These are phyloP conservation scores for Zymoseptoria brevis DNA, from an alignment of 2,329 filamentous ascomycete species.

Conservation along the genomic window DNA sequence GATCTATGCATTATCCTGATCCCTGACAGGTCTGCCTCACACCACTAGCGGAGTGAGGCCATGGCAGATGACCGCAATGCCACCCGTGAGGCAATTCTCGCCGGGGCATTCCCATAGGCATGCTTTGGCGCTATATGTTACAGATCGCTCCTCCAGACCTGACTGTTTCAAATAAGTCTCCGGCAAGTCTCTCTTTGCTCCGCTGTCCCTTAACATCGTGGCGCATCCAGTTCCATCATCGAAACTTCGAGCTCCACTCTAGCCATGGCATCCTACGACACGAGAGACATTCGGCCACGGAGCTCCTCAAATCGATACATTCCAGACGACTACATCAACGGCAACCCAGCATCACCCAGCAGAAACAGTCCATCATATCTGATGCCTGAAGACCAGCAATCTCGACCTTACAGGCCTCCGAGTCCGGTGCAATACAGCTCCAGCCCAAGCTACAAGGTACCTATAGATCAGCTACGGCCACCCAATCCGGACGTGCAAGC, in stretches of 20 bases:
- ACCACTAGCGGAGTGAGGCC: not conserved
- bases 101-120: not conserved
- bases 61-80: not conserved
- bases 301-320: constrained; percentile 1
- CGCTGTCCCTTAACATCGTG: not conserved
- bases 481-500: not conserved
- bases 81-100: not conserved
- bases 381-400: not conserved
- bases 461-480: not conserved
- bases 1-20: not conserved
- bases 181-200: not conserved
- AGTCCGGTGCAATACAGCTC: constrained; percentile 6
- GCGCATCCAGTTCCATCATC: not conserved
- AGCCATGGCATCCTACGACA: not conserved
- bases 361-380: not conserved
- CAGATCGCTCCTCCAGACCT: not conserved
- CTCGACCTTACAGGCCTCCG: constrained; percentile 2
- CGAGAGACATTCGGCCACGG: not conserved
- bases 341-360: not conserved
- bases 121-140: not conserved
- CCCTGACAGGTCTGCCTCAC: not conserved
- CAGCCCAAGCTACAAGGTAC: not conserved
- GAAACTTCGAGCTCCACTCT: not conserved
- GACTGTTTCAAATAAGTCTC: not conserved
- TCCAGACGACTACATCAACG: not conserved